Evolutionary conservation across 306 rosid species (phyloP), one percentile per base, ranked within the genome.

Genomic region (Hylodesmum podocarpum): DNA sequence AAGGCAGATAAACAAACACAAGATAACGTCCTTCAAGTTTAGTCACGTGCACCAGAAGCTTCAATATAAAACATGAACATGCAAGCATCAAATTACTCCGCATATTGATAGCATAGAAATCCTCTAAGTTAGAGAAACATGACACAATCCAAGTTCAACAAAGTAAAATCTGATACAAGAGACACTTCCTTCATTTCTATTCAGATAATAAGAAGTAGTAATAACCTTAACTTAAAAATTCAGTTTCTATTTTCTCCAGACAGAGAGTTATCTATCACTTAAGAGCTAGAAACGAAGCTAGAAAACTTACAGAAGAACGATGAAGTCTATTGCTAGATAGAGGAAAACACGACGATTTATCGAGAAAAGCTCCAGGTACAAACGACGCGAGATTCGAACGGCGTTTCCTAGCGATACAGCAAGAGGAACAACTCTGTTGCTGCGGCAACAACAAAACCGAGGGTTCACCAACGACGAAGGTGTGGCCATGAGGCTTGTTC

Each of bases 331-430:
- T 83, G 50, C 70, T 86, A 29, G 84, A 82, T 73, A 88, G 73
- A 13, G 33, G 65, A 57, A 87, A 82, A 46, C 82, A 49, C 16
- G 98, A 49, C 16, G 98, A 88, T 65, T 51, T 90, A 78, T 93
- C 91, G 24, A 68, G 72, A 75, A 91, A 83, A 69, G 84, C 87
- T 66, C 83, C 77, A 3, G 91, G 86, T 14, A 66, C 43, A 47
- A 86, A 78, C 66, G 83, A 78, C 5, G 78, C 68, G 12, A 64
- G 62, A 75, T 22, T 70, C 18, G 78, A 70, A 70, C 78, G 73
- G 73, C 83, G 68, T 47, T 70, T 82, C 73, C 59, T 83, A 81
- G 82, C 68, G 73, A 82, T 81, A 66, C 88, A 87, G 84, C 96
- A 86, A 75, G 93, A 82, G 37, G 80, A 64, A 80, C 90, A 79